phyloP scores from a whole-genome alignment of 225 moss, liverwort and hornwort species.

The Bryum argenteum region DNA sequence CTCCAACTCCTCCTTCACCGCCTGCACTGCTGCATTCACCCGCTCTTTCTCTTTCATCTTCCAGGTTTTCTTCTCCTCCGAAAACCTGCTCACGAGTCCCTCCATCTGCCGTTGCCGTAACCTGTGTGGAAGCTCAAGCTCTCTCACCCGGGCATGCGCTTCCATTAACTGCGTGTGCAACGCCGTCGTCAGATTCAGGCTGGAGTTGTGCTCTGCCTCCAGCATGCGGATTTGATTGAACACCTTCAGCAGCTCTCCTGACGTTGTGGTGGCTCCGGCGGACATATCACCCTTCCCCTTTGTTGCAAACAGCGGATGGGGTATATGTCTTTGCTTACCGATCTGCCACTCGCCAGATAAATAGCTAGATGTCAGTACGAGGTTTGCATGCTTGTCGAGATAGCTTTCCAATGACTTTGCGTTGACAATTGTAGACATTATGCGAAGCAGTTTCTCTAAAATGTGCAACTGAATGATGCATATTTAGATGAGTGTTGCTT shows the following conservation, averaged over 20 bases:
- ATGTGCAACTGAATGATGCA: neutral
- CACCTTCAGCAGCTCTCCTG: conserved; percentile 59
- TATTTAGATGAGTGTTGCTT: neutral
- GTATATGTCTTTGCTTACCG: conserved; percentile 30
- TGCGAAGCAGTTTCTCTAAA: neutral
- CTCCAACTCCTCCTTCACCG: conserved; percentile 64
- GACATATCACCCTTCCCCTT: conserved; percentile 23
- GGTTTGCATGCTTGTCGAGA: neutral
- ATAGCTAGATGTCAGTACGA: conserved; percentile 9
- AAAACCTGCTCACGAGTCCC: conserved; percentile 53
- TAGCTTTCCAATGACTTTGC: neutral
- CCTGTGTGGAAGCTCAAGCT: conserved; percentile 78
- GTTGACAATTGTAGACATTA: neutral
- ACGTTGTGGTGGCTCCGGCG: conserved; percentile 34
- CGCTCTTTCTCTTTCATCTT: conserved; percentile 74
- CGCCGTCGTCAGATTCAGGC: conserved; percentile 43
- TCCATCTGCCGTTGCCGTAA: conserved; percentile 62
- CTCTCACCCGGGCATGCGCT: conserved; percentile 62
- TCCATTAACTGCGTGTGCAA: conserved; percentile 65
- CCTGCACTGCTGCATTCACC: conserved; percentile 64
- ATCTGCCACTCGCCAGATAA: conserved; percentile 26
- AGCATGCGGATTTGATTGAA: conserved; percentile 69
- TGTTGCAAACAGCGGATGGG: conserved; percentile 18
- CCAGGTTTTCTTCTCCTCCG: conserved; percentile 65
- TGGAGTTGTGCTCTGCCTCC: conserved; percentile 60